phyloP scores from a whole-genome alignment of 2,329 filamentous ascomycete genomes.

The Cladosporium sp. region DNA sequence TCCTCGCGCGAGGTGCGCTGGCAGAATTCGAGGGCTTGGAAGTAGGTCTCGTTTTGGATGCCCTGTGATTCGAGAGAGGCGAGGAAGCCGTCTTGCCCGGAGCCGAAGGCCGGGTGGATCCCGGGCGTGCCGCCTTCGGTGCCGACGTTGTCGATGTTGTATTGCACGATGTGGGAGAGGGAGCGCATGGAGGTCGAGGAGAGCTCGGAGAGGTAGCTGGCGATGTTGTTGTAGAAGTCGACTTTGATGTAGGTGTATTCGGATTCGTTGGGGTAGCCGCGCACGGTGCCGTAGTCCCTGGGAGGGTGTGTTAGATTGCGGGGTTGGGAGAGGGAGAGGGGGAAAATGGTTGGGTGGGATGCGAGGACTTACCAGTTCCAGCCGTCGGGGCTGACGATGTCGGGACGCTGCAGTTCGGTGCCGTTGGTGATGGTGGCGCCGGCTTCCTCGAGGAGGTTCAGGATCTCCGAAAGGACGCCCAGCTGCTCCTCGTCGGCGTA shows the following conservation, averaged over 20 bases:
- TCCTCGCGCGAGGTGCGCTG: conserved; percentile 53
- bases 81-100: conserved; percentile 66
- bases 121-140: conserved; percentile 58
- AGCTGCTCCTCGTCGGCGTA: conserved; percentile 53
- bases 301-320: not conserved
- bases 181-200: conserved; percentile 54
- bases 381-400: conserved; percentile 57
- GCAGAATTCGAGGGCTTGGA: conserved; percentile 57
- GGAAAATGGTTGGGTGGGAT: too few relatives aligned
- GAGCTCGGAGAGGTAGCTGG: conserved; percentile 56
- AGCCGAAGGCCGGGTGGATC: conserved; percentile 56
- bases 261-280: conserved; percentile 63
- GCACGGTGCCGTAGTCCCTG: conserved; percentile 53
- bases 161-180: conserved; percentile 61
- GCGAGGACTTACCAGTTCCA: conserved; percentile 55
- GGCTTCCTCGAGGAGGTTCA: conserved; percentile 51
- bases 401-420: conserved; percentile 60
- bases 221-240: conserved; percentile 63
- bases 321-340: not conserved
- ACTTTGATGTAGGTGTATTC: conserved; percentile 69
- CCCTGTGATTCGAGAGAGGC: conserved; percentile 58
- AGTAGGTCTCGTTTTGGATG: conserved; percentile 58
- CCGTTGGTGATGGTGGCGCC: conserved; percentile 64
- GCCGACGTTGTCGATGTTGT: conserved; percentile 53
- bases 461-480: conserved; percentile 41